phyloP scores from a whole-genome alignment of 371 early-diverging fungal species.

The Funneliformis caledonium region DNA sequence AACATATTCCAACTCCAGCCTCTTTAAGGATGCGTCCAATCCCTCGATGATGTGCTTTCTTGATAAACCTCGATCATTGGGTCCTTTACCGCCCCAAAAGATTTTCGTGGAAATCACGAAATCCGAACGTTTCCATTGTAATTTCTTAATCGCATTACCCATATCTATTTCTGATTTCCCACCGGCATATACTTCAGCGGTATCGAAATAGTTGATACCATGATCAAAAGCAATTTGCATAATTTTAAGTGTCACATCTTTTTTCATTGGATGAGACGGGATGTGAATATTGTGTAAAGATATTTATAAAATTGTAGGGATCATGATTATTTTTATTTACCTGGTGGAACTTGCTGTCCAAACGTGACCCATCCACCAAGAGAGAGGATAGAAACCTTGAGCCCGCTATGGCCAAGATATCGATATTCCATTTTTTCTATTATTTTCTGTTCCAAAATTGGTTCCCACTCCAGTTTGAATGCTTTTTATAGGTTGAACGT shows the following conservation, averaged over 20 bases:
- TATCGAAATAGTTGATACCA: constrained; percentile 88
- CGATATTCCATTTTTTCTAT: constrained; percentile 74
- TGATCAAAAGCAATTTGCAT: constrained; percentile 74
- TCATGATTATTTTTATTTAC: constrained; percentile 22
- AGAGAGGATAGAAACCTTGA: constrained; percentile 69
- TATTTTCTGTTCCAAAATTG: background rate
- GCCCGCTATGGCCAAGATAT: constrained; percentile 78
- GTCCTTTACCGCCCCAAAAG: constrained; percentile 81
- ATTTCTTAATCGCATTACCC: constrained; percentile 75
- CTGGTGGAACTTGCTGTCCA: constrained; percentile 51
- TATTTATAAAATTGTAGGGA: background rate
- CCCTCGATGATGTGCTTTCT: constrained; percentile 89
- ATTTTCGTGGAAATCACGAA: constrained; percentile 85
- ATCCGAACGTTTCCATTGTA: constrained; percentile 72
- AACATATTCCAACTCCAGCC: constrained; percentile 80
- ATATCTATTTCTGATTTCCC: constrained; percentile 83
- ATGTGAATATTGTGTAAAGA: background rate
- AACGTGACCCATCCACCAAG: constrained; percentile 71
- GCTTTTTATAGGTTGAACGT: background rate
- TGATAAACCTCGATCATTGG: constrained; percentile 83
- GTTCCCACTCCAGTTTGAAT: constrained; percentile 18
- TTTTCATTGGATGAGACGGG: background rate
- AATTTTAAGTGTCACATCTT: constrained; percentile 66
- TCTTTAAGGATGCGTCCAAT: constrained; percentile 71
- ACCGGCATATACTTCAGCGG: constrained; percentile 73